A percentile compares a stretch with the other conserved stretches of the same genome.
Evolutionary conservation across 768 basidiomycete species (phyloP).

Genomic region (Rhodotorula babjevae): DNA sequence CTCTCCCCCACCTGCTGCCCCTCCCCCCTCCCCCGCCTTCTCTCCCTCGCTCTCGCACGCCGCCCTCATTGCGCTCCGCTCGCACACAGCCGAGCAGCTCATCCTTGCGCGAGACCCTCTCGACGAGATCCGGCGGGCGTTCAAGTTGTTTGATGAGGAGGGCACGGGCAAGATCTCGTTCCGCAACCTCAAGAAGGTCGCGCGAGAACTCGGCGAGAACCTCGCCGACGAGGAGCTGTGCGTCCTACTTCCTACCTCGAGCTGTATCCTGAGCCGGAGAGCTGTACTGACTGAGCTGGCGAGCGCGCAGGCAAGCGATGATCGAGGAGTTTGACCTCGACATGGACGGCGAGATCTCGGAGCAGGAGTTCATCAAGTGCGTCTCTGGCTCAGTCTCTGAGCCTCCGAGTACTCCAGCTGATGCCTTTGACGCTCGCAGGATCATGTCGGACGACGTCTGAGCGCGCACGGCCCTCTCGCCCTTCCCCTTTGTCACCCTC

Average conservation of each 20-base stretch:
- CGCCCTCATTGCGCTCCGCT: no score
- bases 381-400: not conserved
- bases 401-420: not conserved
- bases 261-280: not conserved
- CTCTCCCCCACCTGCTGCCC: not conserved
- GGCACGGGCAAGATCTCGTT: constrained; percentile 89
- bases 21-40: no score
- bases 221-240: constrained; percentile 95
- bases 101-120: constrained; percentile 91
- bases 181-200: constrained; percentile 83
- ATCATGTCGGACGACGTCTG: constrained; percentile 19
- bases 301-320: constrained; percentile 65
- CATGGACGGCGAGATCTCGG: constrained; percentile 93
- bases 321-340: constrained; percentile 99
- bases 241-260: constrained; percentile 47
- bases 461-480: no score
- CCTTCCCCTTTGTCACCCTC: not conserved
- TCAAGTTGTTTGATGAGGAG: constrained; percentile 94
- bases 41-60: no score
- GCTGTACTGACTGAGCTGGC: not conserved
- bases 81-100: constrained; percentile 74
- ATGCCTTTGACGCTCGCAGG: not conserved
- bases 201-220: constrained; percentile 91
- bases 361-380: constrained; percentile 69
- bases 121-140: constrained; percentile 92